Conservation (phyloP, 2,329 filamentous ascomycete species). For the Dichotomopilus funicola region DNA sequence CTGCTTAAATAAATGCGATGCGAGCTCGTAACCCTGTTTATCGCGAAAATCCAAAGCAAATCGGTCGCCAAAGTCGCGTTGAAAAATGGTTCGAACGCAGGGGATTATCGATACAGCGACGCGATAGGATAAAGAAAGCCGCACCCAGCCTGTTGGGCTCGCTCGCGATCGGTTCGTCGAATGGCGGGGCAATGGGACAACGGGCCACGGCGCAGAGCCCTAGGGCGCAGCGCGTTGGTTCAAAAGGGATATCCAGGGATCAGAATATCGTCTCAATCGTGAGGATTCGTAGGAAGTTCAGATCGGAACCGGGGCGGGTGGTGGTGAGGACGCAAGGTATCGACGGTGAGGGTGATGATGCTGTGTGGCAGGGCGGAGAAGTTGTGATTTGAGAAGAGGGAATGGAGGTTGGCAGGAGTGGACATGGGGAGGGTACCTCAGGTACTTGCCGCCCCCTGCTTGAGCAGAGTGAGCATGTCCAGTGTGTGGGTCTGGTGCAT, state of each 20-base stretch:
- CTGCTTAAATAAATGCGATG: neutral
- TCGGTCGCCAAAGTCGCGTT: too few relatives aligned
- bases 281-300: neutral
- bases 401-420: constrained; percentile 10
- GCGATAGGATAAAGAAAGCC: neutral
- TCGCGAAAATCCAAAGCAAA: too few relatives aligned
- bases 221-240: neutral
- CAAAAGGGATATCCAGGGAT: neutral
- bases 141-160: constrained; percentile 3
- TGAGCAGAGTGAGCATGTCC: neutral
- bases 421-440: constrained; percentile 8
- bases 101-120: neutral
- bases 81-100: neutral
- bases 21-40: neutral
- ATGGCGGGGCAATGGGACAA: constrained; percentile 19
- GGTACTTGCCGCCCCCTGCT: constrained; percentile 6
- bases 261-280: constrained; percentile 9
- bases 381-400: constrained; percentile 4
- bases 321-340: neutral
- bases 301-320: neutral
- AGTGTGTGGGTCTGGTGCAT: neutral
- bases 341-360: constrained; percentile 6
- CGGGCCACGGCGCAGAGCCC: neutral
- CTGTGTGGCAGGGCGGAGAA: constrained; percentile 7
- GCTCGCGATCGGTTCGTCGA: neutral